phyloP scores from a whole-genome alignment of 2,329 filamentous ascomycete species.

The Myriangium duriaei region DNA sequence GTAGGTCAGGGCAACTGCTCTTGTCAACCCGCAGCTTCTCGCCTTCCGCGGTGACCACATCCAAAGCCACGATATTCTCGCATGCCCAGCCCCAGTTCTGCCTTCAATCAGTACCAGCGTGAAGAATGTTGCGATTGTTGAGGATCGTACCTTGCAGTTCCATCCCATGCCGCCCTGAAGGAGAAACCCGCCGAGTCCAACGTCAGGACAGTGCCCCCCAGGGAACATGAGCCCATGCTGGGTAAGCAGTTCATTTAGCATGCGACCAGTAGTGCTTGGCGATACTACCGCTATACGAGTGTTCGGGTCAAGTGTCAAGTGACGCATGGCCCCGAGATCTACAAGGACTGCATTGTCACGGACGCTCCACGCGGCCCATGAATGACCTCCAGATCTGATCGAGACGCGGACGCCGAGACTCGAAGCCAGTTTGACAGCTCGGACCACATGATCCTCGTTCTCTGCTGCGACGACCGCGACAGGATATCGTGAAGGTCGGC shows the following conservation, averaged over 20 bases:
- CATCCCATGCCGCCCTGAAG: conserved; percentile 47
- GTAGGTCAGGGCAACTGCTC: conserved; percentile 33
- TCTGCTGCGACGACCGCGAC: conserved; percentile 31
- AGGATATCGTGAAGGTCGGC: conserved; percentile 29
- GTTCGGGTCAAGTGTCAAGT: conserved; percentile 28
- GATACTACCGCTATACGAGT: conserved; percentile 31
- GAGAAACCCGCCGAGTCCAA: conserved; percentile 44
- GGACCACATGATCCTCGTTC: conserved; percentile 23
- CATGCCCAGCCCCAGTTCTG: conserved; percentile 46
- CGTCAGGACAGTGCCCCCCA: conserved; percentile 45
- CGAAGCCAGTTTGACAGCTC: conserved; percentile 25
- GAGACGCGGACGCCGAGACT: conserved; percentile 28
- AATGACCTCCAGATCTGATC: conserved; percentile 38
- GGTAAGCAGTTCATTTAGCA: conserved; percentile 30
- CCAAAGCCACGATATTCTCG: conserved; percentile 33
- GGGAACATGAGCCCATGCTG: conserved; percentile 35
- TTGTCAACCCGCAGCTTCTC: conserved; percentile 25
- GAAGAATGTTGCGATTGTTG: no score
- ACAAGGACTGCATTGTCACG: conserved; percentile 35
- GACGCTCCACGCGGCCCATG: conserved; percentile 39
- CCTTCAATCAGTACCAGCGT: conserved; percentile 1
- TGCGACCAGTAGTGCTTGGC: conserved; percentile 36
- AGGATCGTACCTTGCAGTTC: conserved; percentile 42
- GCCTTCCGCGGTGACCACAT: conserved; percentile 37
- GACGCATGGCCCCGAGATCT: conserved; percentile 29